Conservation (phyloP, 257 asterid species). For the Penstemon newberryi region DNA sequence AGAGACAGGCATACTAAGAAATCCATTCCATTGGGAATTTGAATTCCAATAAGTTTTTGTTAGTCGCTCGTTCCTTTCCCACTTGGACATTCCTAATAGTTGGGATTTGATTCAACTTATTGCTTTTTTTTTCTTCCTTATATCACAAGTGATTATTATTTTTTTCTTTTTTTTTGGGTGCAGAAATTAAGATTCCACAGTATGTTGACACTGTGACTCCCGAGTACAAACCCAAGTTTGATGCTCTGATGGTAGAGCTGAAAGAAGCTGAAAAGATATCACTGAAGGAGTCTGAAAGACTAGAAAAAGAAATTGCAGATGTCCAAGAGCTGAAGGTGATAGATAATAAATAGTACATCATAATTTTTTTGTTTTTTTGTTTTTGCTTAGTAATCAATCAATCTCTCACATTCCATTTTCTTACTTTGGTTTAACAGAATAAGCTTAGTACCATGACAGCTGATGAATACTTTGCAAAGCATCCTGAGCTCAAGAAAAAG, state of each 20-base stretch:
- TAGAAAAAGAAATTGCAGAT: constrained; percentile 86
- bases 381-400: background rate
- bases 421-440: constrained; percentile 49
- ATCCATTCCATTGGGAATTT: no score
- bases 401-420: background rate
- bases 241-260: constrained; percentile 90
- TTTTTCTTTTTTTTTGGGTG: constrained; percentile 24
- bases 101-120: constrained; percentile 2
- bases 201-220: constrained; percentile 89
- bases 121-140: background rate
- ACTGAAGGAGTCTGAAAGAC: constrained; percentile 74
- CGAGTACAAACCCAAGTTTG: constrained; percentile 82
- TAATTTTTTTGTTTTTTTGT: background rate
- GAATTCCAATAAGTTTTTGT: no score
- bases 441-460: constrained; percentile 95
- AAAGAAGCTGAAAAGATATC: constrained; percentile 85
- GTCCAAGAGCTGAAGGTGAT: constrained; percentile 85
- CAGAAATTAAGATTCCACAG: constrained; percentile 79
- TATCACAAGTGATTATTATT: constrained; percentile 10
- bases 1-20: no score
- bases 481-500: constrained; percentile 87
- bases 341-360: no score
- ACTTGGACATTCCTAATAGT: no score
- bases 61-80: no score
- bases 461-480: constrained; percentile 90